phyloP scores from a whole-genome alignment of 306 rosid genomes.

The Glycyrrhiza uralensis region DNA sequence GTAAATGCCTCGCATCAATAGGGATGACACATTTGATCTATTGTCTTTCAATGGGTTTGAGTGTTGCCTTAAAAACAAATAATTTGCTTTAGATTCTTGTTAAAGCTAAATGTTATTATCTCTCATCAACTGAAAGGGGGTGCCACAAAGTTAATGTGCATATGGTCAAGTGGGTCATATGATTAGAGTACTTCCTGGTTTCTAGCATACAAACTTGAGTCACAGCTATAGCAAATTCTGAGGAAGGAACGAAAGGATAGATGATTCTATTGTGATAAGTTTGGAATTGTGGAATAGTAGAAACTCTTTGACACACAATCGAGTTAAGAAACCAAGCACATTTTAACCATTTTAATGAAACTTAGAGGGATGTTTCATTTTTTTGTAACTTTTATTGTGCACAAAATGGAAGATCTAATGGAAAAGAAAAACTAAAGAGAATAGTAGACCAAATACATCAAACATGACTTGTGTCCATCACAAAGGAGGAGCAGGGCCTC shows the following conservation, averaged over 20 bases:
- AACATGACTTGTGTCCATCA: not conserved
- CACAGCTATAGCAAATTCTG: constrained; percentile 14
- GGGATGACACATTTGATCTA: constrained; percentile 20
- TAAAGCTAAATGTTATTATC: constrained; percentile 26
- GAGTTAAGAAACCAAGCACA: not conserved
- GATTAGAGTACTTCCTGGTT: constrained; percentile 35
- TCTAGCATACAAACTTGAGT: constrained; percentile 35
- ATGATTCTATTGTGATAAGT: not conserved
- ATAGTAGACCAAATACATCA: not conserved
- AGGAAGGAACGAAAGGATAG: not conserved
- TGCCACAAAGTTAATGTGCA: constrained; percentile 1
- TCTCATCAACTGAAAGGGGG: constrained; percentile 15
- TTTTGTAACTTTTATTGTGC: not conserved
- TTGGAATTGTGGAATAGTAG: not conserved
- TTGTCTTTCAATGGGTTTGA: constrained; percentile 37
- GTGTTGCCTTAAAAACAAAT: constrained; percentile 42
- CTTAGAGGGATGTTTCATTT: not conserved
- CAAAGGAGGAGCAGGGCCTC: not conserved
- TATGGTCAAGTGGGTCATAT: constrained; percentile 40
- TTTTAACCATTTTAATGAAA: not conserved
- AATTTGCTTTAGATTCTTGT: constrained; percentile 67
- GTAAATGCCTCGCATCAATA: constrained; percentile 23
- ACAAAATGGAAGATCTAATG: not conserved
- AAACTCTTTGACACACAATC: not conserved
- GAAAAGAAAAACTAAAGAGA: not conserved